Evolutionary conservation across 805 yeast species (phyloP).

Genomic region (Sugiyamaella boreocaroliniensis): DNA sequence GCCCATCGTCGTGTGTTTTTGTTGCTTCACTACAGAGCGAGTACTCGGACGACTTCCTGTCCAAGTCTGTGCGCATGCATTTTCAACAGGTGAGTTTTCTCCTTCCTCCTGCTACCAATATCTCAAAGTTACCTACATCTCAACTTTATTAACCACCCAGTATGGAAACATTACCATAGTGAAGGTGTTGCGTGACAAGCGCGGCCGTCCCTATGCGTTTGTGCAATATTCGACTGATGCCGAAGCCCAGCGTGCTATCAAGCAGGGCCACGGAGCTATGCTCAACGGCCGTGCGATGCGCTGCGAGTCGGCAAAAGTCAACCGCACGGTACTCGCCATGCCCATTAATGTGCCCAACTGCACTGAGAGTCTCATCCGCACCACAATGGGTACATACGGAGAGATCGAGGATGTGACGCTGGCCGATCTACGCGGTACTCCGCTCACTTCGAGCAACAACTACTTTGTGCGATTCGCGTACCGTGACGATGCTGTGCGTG

Average conservation of each 20-base stretch:
- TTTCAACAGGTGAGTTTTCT: conserved; percentile 36
- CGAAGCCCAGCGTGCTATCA: conserved; percentile 64
- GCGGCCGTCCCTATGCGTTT: conserved; percentile 85
- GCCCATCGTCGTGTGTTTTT: conserved; percentile 12
- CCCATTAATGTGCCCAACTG: conserved; percentile 5
- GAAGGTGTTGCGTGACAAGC: conserved; percentile 75
- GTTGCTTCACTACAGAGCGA: conserved; percentile 38
- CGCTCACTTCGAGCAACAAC: conserved; percentile 26
- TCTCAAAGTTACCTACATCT: too few relatives aligned
- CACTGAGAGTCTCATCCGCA: background rate
- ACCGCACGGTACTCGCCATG: conserved; percentile 69
- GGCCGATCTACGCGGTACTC: conserved; percentile 2
- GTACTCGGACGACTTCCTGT: conserved; percentile 62
- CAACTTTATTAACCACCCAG: too few relatives aligned
- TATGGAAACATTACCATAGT: conserved; percentile 71
- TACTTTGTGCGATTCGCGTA: conserved; percentile 78
- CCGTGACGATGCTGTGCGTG: conserved; percentile 83
- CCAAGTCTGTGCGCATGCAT: conserved; percentile 59
- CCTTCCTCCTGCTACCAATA: too few relatives aligned
- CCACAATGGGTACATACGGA: conserved; percentile 43
- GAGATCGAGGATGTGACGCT: conserved; percentile 61
- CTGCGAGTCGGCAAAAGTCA: conserved; percentile 88
- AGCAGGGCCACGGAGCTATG: conserved; percentile 58
- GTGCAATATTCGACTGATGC: conserved; percentile 72
- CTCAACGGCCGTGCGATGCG: conserved; percentile 72